These are phyloP conservation scores for Globisporangium carolinianum DNA, from an alignment of 352 stramenopile species.

Conservation along the genomic window DNA sequence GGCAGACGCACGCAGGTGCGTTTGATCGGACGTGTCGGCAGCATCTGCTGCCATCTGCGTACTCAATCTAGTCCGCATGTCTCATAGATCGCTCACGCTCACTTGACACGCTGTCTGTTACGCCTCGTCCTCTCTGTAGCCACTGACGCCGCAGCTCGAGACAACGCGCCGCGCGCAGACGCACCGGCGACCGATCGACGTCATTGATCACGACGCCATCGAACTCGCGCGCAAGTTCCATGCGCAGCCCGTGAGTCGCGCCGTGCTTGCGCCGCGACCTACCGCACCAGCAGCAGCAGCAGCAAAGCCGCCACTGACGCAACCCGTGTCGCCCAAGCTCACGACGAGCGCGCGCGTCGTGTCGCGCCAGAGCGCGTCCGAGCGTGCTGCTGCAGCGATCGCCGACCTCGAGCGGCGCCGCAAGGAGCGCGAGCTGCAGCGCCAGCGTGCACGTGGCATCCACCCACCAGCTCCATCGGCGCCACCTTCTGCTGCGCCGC, in stretches of 20 bases:
- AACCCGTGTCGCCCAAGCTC: conserved; percentile 36
- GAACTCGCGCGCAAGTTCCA: conserved; percentile 79
- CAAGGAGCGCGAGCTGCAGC: conserved; percentile 32
- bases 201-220: conserved; percentile 63
- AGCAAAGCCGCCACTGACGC: conserved; percentile 30
- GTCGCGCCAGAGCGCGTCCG: conserved; percentile 21
- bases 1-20: conserved; percentile 35
- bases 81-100: neutral
- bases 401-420: conserved; percentile 32
- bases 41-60: no score
- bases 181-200: conserved; percentile 46
- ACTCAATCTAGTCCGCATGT: neutral
- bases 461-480: neutral
- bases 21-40: neutral
- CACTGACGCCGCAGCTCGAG: conserved; percentile 59
- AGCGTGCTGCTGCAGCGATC: conserved; percentile 23
- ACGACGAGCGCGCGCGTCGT: conserved; percentile 29
- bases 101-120: neutral
- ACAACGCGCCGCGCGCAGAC: conserved; percentile 48
- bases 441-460: conserved; percentile 8
- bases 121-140: conserved; percentile 11
- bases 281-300: conserved; percentile 1
- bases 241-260: conserved; percentile 48
- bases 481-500: conserved; percentile 3
- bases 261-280: conserved; percentile 35